A percentile compares a stretch with the other conserved stretches of the same genome.
phyloP scores from a whole-genome alignment of 768 basidiomycete species.

The Cystobasidiopsis lactophilus region DNA sequence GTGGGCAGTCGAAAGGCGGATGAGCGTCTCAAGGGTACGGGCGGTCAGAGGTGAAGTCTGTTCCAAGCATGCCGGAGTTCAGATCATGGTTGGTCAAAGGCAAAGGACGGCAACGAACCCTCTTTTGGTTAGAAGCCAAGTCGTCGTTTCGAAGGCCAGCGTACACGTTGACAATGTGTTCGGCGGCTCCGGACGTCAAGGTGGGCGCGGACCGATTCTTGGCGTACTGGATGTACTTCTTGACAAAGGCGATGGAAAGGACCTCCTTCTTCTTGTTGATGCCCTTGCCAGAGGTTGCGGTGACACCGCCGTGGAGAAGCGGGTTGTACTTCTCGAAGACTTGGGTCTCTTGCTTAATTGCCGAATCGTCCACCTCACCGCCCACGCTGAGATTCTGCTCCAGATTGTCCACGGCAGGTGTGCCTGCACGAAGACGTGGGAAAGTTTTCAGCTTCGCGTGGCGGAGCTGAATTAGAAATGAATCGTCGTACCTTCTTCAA shows the following conservation, averaged over 20 bases:
- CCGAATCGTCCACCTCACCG: slow-evolving; percentile 32
- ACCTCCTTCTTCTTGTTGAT: slow-evolving; percentile 44
- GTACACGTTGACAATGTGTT: slow-evolving; percentile 81
- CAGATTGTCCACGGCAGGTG: slow-evolving; percentile 68
- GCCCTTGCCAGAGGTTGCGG: slow-evolving; percentile 32
- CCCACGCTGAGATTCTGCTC: slow-evolving; percentile 74
- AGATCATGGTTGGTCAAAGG: slow-evolving; percentile 17
- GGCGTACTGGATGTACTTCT: slow-evolving; percentile 95
- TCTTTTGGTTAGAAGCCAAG: slow-evolving; percentile 67
- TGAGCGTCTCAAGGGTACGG: slow-evolving; percentile 92
- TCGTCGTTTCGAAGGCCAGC: slow-evolving; percentile 78
- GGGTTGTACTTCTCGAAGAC: slow-evolving; percentile 96
- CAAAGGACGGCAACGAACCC: slow-evolving; percentile 29
- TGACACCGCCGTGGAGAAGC: slow-evolving; percentile 67
- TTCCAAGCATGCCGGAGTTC: slow-evolving; percentile 10
- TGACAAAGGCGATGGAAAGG: slow-evolving; percentile 77
- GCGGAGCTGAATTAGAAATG: neutral
- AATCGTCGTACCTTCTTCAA: slow-evolving; percentile 56
- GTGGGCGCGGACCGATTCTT: slow-evolving; percentile 68
- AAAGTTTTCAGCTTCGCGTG: neutral
- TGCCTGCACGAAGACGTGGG: slow-evolving; percentile 20
- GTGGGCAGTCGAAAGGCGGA: slow-evolving; percentile 92
- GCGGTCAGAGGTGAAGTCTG: slow-evolving; percentile 94
- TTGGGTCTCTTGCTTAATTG: slow-evolving; percentile 39
- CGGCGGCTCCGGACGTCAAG: slow-evolving; percentile 78